phyloP scores from a whole-genome alignment of 768 basidiomycete species.

The Trametes punicea region DNA sequence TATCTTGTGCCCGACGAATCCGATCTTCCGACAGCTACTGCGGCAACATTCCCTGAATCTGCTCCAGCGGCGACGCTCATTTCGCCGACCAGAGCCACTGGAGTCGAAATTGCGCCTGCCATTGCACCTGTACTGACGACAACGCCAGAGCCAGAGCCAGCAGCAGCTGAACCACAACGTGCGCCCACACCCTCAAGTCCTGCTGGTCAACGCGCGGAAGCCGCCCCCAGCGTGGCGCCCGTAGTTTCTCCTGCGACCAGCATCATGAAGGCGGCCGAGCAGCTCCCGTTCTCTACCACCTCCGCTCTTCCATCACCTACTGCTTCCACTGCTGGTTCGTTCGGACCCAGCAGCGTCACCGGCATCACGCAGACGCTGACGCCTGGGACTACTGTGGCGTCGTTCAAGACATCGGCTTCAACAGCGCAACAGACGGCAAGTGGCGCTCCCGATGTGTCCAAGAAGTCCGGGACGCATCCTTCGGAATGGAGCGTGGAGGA shows the following conservation, averaged over 20 bases:
- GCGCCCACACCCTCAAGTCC: constrained; percentile 11
- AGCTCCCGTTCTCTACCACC: constrained; percentile 13
- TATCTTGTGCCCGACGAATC: constrained; percentile 32
- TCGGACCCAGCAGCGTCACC: constrained; percentile 23
- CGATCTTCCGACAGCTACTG: constrained; percentile 30
- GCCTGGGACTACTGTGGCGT: constrained; percentile 23
- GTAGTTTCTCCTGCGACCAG: constrained; percentile 16
- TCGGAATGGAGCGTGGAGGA: constrained; percentile 85
- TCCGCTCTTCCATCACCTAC: constrained; percentile 24
- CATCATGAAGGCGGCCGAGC: constrained; percentile 18
- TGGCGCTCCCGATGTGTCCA: constrained; percentile 17
- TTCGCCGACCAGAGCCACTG: neutral
- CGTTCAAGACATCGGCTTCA: constrained; percentile 13
- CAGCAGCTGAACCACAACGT: neutral
- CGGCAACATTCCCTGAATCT: constrained; percentile 24
- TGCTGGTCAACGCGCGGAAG: constrained; percentile 5
- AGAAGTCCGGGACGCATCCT: constrained; percentile 43
- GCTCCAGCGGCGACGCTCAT: neutral
- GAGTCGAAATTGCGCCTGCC: constrained; percentile 3
- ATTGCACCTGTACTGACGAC: constrained; percentile 6
- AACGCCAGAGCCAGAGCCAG: constrained; percentile 2
- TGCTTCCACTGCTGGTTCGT: constrained; percentile 20
- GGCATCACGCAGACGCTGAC: constrained; percentile 27
- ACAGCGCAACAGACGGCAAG: neutral
- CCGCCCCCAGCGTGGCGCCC: constrained; percentile 1